These are phyloP conservation scores for Mortierella sp. DNA, from an alignment of 371 early-diverging fungal species.

Conservation along the genomic window DNA sequence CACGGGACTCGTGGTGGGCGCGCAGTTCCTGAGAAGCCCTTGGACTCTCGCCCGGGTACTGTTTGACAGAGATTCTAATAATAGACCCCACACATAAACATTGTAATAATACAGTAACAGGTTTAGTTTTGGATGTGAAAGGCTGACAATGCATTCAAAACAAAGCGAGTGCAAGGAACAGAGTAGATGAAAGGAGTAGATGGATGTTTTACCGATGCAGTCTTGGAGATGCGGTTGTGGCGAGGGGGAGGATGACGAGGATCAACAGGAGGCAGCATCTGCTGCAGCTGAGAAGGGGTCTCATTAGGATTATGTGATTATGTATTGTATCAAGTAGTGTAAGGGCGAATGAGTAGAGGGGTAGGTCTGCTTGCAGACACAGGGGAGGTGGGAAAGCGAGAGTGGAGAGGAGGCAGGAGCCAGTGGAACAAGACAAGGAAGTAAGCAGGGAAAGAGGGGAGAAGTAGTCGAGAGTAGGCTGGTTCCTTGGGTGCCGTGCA, in stretches of 20 bases:
- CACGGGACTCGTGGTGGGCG: conserved; percentile 40
- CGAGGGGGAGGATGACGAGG: conserved; percentile 30
- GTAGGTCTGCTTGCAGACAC: background rate
- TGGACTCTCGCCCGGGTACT: conserved; percentile 25
- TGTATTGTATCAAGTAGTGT: background rate
- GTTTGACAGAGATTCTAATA: conserved; percentile 46
- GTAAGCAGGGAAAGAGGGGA: no score
- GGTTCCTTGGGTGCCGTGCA: background rate
- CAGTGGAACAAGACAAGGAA: no score
- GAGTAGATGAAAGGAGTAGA: background rate
- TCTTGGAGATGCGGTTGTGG: conserved; percentile 28
- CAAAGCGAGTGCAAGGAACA: background rate
- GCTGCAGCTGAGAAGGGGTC: conserved; percentile 18
- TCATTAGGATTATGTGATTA: conserved; percentile 18
- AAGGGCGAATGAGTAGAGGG: background rate
- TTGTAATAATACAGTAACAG: background rate
- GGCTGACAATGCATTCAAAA: background rate
- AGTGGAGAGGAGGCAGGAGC: no score
- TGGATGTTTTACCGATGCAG: conserved; percentile 22
- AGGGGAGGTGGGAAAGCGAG: no score
- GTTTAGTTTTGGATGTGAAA: background rate
- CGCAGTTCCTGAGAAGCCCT: conserved; percentile 30
- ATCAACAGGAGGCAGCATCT: conserved; percentile 33
- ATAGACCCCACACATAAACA: conserved; percentile 9
- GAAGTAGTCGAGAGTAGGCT: no score